These are phyloP conservation scores for Diaporthe nobilis DNA, from an alignment of 2,329 filamentous ascomycete species.

Conservation along the genomic window DNA sequence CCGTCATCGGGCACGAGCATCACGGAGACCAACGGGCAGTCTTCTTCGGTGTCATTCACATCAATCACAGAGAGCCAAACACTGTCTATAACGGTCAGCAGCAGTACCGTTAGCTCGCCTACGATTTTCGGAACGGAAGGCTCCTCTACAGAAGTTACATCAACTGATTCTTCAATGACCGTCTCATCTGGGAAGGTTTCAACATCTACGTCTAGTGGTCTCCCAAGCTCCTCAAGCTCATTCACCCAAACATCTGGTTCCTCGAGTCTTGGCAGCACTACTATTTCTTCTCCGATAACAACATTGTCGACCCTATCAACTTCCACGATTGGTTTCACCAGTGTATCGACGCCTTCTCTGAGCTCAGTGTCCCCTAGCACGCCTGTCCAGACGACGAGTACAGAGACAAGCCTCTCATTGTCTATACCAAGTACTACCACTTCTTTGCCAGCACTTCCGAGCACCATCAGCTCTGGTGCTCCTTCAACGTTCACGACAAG, in stretches of 20 bases:
- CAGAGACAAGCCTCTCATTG: neutral
- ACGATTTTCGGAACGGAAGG: neutral
- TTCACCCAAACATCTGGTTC: neutral
- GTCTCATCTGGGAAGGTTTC: neutral
- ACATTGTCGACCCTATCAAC: neutral
- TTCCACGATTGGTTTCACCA: neutral
- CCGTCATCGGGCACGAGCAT: neutral
- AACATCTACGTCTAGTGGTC: neutral
- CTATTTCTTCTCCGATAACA: neutral
- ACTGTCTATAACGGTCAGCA: neutral
- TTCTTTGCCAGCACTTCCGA: neutral
- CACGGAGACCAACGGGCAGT: neutral
- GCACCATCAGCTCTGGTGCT: neutral
- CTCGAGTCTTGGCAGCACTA: neutral
- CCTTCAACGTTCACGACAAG: neutral
- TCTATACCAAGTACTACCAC: neutral
- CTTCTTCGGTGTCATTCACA: neutral
- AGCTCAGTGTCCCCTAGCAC: neutral
- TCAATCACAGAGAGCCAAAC: neutral
- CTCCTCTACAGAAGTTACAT: neutral
- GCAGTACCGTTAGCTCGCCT: neutral
- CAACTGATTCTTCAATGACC: neutral
- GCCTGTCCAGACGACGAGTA: neutral
- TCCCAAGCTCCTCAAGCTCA: neutral
- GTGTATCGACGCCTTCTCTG: neutral